Evolutionary conservation across 2,329 filamentous ascomycete species (phyloP).

Genomic region (Alternaria solani): DNA sequence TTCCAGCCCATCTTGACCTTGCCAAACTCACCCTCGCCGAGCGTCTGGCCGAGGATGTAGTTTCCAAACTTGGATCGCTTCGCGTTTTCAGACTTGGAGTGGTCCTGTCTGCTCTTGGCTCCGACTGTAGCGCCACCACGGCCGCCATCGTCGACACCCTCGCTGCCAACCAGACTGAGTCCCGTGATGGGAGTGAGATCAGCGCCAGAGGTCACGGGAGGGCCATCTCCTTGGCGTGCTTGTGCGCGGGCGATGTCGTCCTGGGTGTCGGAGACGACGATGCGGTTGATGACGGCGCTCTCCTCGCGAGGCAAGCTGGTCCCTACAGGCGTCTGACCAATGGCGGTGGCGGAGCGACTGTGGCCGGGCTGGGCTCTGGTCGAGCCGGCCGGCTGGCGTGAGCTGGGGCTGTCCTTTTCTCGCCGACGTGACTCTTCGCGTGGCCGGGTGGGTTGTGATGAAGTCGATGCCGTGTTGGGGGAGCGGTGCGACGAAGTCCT

Average conservation of each 20-base stretch:
- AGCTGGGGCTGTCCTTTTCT: slow-evolving; percentile 58
- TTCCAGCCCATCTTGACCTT: slow-evolving; percentile 99
- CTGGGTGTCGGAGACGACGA: slow-evolving; percentile 78
- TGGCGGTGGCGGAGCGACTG: slow-evolving; percentile 58
- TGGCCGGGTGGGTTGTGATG: slow-evolving; percentile 35
- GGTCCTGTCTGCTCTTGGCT: slow-evolving; percentile 64
- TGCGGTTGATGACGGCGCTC: slow-evolving; percentile 79
- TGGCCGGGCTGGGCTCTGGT: slow-evolving; percentile 49
- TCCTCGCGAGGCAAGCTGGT: slow-evolving; percentile 73
- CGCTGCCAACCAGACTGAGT: slow-evolving; percentile 60
- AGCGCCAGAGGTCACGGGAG: slow-evolving; percentile 54
- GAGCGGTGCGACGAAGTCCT: slow-evolving; percentile 78
- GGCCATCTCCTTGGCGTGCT: slow-evolving; percentile 71
- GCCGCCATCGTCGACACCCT: slow-evolving; percentile 59
- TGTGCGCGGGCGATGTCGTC: slow-evolving; percentile 76
- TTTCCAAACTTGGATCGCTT: slow-evolving; percentile 93
- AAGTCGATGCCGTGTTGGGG: slow-evolving; percentile 28
- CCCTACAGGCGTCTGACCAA: slow-evolving; percentile 62
- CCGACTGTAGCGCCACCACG: slow-evolving; percentile 53
- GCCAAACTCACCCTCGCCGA: slow-evolving; percentile 97
- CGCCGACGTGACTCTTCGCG: slow-evolving; percentile 55
- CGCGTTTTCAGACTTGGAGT: slow-evolving; percentile 60
- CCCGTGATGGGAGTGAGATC: slow-evolving; percentile 57
- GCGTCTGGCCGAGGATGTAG: slow-evolving; percentile 93
- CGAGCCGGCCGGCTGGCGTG: slow-evolving; percentile 44